These are phyloP conservation scores for Nakaseomyces delphensis DNA, from an alignment of 1,139 yeast species.

Conservation along the genomic window DNA sequence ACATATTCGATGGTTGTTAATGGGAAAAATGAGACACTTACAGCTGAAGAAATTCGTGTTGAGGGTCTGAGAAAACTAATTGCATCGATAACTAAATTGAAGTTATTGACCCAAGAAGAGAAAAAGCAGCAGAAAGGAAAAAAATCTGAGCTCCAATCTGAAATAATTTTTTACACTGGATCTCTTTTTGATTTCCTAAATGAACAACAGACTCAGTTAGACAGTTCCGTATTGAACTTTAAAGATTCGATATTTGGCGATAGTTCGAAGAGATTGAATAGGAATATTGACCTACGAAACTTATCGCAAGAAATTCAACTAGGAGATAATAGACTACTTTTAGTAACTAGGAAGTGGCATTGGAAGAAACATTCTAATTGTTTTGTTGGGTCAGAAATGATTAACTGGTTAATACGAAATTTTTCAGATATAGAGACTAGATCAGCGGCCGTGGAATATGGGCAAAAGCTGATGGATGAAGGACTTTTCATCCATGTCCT, in stretches of 20 bases:
- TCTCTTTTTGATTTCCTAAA: constrained; percentile 60
- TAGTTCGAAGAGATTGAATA: constrained; percentile 34
- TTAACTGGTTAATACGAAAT: constrained; percentile 71
- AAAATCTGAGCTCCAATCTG: constrained; percentile 55
- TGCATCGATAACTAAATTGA: constrained; percentile 53
- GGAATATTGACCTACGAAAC: constrained; percentile 37
- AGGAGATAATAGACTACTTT: constrained; percentile 45
- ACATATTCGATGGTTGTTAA: constrained; percentile 31
- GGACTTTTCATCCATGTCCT: constrained; percentile 77
- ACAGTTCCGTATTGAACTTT: constrained; percentile 16
- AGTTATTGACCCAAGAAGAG: constrained; percentile 41
- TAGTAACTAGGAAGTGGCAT: constrained; percentile 87
- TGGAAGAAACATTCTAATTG: constrained; percentile 70
- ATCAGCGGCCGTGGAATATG: constrained; percentile 76
- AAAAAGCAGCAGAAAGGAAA: constrained; percentile 30
- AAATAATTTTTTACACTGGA: constrained; percentile 82
- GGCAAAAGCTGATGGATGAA: constrained; percentile 62
- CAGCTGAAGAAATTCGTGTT: constrained; percentile 74
- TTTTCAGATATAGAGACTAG: constrained; percentile 71
- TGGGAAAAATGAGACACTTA: constrained; percentile 52
- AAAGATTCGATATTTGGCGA: constrained; percentile 33
- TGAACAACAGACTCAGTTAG: constrained; percentile 33
- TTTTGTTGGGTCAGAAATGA: constrained; percentile 79
- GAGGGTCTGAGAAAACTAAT: constrained; percentile 79
- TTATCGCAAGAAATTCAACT: constrained; percentile 59